phyloP scores from a whole-genome alignment of 805 yeast species.

The Metschnikowia picachoensis region DNA sequence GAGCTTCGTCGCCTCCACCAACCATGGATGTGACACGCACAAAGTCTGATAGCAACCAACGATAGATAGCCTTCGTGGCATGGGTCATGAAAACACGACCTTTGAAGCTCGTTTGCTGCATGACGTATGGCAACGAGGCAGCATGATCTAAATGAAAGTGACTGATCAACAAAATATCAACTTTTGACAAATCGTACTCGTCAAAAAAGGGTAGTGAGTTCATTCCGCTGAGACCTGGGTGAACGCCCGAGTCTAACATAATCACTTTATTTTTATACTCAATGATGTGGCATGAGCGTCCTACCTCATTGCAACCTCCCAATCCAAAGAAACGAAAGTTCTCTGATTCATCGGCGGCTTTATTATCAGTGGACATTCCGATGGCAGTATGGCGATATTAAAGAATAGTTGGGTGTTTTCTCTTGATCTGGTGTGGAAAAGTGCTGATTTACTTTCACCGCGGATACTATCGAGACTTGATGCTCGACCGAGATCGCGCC shows the following conservation, averaged over 20 bases:
- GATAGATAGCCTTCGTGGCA: conserved; percentile 95
- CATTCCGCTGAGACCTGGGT: conserved; percentile 89
- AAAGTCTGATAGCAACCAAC: conserved; percentile 93
- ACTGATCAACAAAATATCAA: conserved; percentile 81
- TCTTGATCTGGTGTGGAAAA: too few species aligned
- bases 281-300: conserved; percentile 90
- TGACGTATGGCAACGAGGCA: conserved; percentile 94
- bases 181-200: conserved; percentile 83
- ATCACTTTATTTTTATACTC: conserved; percentile 91
- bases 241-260: conserved; percentile 98
- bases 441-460: too few species aligned
- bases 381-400: neutral
- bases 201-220: conserved; percentile 94
- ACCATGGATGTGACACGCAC: conserved; percentile 78
- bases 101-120: conserved; percentile 92
- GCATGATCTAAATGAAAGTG: conserved; percentile 98
- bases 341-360: conserved; percentile 30
- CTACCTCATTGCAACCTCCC: conserved; percentile 99
- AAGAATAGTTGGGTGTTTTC: too few species aligned
- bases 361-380: conserved; percentile 11
- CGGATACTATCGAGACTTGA: too few species aligned
- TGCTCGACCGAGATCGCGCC: too few species aligned
- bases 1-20: conserved; percentile 36
- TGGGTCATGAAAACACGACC: conserved; percentile 99
- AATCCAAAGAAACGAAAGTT: conserved; percentile 71